Conservation (phyloP, 2,329 filamentous ascomycete genomes). For the Colletotrichum ledebouriae region DNA sequence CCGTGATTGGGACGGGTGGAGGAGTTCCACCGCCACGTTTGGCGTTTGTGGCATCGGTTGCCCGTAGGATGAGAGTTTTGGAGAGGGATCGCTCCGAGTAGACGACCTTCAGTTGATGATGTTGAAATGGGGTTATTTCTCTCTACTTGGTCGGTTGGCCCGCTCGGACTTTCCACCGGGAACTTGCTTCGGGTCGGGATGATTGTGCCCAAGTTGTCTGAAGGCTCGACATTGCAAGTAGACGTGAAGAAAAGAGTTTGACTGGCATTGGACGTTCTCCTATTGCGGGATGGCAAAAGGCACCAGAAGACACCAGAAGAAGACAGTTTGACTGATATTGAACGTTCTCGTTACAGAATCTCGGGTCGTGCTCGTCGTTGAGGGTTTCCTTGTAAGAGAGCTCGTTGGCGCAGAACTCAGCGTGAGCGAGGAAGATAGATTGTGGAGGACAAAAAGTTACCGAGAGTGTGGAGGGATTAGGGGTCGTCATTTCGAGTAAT, state of each 20-base stretch:
- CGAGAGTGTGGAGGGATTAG: too few relatives aligned
- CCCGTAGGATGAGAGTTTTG: constrained; percentile 1
- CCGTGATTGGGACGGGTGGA: constrained; percentile 6
- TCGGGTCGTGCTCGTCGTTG: constrained; percentile 4
- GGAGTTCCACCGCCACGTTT: constrained; percentile 6
- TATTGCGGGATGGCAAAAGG: too few relatives aligned
- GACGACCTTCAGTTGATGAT: not conserved
- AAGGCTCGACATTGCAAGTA: not conserved
- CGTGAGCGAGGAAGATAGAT: not conserved
- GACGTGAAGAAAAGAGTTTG: not conserved
- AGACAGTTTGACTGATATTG: constrained; percentile 1
- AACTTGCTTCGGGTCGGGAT: constrained; percentile 13
- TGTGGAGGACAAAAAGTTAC: too few relatives aligned
- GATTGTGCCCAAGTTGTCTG: constrained; percentile 10
- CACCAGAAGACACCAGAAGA: not conserved
- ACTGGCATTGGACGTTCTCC: too few relatives aligned
- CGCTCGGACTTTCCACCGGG: constrained; percentile 15
- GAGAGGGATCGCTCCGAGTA: constrained; percentile 6
- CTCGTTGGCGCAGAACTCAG: not conserved
- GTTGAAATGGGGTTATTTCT: not conserved
- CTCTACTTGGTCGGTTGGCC: constrained; percentile 1
- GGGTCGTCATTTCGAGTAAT: too few relatives aligned
- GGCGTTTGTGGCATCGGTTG: not conserved
- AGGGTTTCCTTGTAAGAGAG: not conserved
- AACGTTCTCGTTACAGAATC: constrained; percentile 4